A percentile compares a stretch with the other conserved stretches of the same genome.
These are phyloP conservation scores for Conoideocrella luteorostrata DNA, from an alignment of 2,329 filamentous ascomycete species.

Conservation along the genomic window DNA sequence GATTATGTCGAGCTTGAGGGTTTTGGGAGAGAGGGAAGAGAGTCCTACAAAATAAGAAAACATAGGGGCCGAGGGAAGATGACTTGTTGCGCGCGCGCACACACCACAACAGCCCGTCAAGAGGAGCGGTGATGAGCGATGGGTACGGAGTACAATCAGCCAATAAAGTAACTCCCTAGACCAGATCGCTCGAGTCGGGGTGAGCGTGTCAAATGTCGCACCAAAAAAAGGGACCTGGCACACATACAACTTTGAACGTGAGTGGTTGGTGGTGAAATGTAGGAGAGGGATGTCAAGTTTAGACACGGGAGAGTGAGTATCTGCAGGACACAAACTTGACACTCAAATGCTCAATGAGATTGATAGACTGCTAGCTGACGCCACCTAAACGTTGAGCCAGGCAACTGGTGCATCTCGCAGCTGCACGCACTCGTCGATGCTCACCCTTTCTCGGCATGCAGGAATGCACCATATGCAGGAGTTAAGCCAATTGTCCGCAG, in stretches of 20 bases:
- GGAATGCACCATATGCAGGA: background rate
- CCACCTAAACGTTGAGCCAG: background rate
- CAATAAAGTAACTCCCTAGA: constrained; percentile 13
- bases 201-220: constrained; percentile 9
- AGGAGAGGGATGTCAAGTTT: background rate
- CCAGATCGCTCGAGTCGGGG: constrained; percentile 10
- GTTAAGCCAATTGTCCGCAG: too few relatives aligned
- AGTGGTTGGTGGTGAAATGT: background rate
- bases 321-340: background rate
- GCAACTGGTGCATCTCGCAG: background rate
- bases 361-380: background rate
- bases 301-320: background rate
- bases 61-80: background rate
- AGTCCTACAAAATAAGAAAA: background rate
- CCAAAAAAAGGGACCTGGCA: constrained; percentile 3
- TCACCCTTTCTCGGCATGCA: background rate
- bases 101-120: background rate
- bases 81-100: constrained; percentile 3
- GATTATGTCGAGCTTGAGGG: too few relatives aligned
- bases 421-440: background rate
- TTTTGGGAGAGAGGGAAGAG: background rate
- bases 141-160: constrained; percentile 5
- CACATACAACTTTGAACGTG: background rate
- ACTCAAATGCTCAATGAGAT: background rate
- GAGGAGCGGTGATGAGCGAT: constrained; percentile 12